phyloP scores from a whole-genome alignment of 306 rosid genomes.

The Dalbergia cultrata region DNA sequence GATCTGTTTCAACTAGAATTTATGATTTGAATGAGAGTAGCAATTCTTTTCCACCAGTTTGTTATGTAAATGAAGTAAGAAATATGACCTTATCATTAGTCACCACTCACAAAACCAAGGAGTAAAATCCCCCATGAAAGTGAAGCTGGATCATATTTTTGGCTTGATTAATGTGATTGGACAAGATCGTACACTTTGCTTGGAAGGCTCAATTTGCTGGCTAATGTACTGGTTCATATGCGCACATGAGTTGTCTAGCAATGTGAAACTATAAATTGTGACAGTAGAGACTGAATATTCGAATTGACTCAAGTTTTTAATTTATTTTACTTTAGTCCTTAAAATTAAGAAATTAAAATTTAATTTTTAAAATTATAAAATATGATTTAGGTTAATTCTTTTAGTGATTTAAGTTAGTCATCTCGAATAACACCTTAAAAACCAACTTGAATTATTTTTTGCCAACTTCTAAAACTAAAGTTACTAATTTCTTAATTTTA shows the following conservation, averaged over 20 bases:
- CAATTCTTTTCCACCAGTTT: conserved; percentile 52
- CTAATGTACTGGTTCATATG: background rate
- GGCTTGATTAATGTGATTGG: background rate
- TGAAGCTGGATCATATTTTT: conserved; percentile 29
- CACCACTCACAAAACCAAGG: conserved; percentile 19
- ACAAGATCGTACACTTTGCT: conserved; percentile 2
- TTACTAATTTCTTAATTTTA: no score
- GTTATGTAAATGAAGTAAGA: conserved; percentile 44
- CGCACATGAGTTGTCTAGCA: background rate
- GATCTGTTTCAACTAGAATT: conserved; percentile 47
- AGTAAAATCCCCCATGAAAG: conserved; percentile 20
- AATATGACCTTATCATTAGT: conserved; percentile 46
- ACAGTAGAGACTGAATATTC: background rate
- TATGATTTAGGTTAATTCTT: no score
- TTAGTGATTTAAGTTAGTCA: no score
- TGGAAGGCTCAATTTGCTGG: background rate
- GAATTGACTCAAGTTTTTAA: no score
- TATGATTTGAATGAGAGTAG: conserved; percentile 31
- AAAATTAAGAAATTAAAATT: no score
- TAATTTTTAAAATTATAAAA: no score
- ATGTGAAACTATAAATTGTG: conserved; percentile 4
- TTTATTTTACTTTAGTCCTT: background rate
- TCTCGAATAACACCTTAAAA: no score
- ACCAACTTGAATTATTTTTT: no score
- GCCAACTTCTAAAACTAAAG: no score